Conservation (phyloP, 805 yeast genomes). For the Hanseniaspora taiwanica region DNA sequence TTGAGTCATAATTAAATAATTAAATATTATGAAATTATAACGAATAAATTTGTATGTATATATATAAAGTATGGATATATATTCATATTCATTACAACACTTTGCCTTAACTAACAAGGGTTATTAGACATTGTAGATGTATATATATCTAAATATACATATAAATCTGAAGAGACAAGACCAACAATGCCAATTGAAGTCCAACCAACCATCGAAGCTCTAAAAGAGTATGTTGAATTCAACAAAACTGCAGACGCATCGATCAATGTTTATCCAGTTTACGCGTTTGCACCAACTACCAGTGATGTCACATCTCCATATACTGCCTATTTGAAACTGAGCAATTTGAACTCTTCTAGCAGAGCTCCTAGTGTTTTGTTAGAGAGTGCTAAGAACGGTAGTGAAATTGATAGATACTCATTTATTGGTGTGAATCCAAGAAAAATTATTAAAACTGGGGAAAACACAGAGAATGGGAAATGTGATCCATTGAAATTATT, state of each 20-base stretch:
- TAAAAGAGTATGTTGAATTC: slow-evolving; percentile 27
- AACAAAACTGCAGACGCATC: slow-evolving; percentile 23
- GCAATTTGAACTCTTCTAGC: slow-evolving; percentile 40
- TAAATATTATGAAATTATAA: too few species aligned
- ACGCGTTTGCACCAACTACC: slow-evolving; percentile 55
- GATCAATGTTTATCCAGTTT: slow-evolving; percentile 74
- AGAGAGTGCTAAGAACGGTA: slow-evolving; percentile 84
- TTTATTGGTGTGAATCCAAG: slow-evolving; percentile 82
- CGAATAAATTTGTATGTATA: too few species aligned
- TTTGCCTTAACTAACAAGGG: too few species aligned
- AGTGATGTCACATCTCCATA: slow-evolving; percentile 54
- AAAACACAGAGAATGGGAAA: slow-evolving; percentile 28
- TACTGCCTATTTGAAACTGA: slow-evolving; percentile 74
- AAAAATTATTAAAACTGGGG: slow-evolving; percentile 72
- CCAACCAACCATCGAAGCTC: slow-evolving; percentile 39
- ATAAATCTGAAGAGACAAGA: not conserved
- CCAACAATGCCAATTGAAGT: slow-evolving; percentile 14
- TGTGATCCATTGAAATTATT: slow-evolving; percentile 69
- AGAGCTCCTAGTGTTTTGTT: slow-evolving; percentile 64
- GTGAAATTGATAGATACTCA: slow-evolving; percentile 78
- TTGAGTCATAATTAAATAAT: too few species aligned
- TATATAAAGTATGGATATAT: too few species aligned
- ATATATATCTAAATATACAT: too few species aligned
- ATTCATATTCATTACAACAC: too few species aligned
- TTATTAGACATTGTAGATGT: too few species aligned